Percentiles rank a stretch among this genome's conserved stretches.
These are phyloP conservation scores for Trametes coccinea DNA, from an alignment of 768 basidiomycete genomes.

Conservation along the genomic window DNA sequence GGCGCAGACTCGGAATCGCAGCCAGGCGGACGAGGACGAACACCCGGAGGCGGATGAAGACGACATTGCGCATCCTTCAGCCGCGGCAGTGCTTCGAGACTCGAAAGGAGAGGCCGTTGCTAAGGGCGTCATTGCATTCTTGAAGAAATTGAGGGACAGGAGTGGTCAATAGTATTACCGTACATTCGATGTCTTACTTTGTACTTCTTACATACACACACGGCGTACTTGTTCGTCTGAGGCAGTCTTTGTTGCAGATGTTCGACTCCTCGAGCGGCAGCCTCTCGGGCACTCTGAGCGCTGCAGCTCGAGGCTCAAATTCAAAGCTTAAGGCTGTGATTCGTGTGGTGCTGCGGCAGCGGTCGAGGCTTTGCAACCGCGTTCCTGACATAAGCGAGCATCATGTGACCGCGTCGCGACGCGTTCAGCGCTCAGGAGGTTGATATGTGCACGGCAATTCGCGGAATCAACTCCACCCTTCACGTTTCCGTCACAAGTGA, in stretches of 20 bases:
- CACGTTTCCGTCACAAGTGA: constrained; percentile 24
- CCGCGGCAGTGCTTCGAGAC: constrained; percentile 21
- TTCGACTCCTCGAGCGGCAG: no score
- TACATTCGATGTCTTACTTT: no score
- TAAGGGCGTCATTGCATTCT: constrained; percentile 49
- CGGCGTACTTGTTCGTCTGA: no score
- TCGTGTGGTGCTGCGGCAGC: not conserved
- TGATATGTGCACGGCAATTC: constrained; percentile 17
- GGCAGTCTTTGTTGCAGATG: no score
- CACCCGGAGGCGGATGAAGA: constrained; percentile 16
- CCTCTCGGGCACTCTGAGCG: no score
- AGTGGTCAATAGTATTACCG: not conserved
- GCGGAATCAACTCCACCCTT: constrained; percentile 22
- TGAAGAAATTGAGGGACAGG: constrained; percentile 42
- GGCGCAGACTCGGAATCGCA: constrained; percentile 10
- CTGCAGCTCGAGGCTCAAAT: no score
- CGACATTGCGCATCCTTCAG: not conserved
- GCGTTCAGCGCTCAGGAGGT: constrained; percentile 9
- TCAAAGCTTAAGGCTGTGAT: not conserved
- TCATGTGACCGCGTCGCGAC: constrained; percentile 23
- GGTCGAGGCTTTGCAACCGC: not conserved
- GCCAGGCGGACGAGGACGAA: not conserved
- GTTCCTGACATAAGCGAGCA: constrained; percentile 17
- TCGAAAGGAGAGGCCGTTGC: constrained; percentile 34
- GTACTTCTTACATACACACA: no score